Percentiles rank a stretch among this genome's conserved stretches.
Evolutionary conservation across 2,329 filamentous ascomycete species (phyloP).

Genomic region (Sclerotinia trifoliorum): DNA sequence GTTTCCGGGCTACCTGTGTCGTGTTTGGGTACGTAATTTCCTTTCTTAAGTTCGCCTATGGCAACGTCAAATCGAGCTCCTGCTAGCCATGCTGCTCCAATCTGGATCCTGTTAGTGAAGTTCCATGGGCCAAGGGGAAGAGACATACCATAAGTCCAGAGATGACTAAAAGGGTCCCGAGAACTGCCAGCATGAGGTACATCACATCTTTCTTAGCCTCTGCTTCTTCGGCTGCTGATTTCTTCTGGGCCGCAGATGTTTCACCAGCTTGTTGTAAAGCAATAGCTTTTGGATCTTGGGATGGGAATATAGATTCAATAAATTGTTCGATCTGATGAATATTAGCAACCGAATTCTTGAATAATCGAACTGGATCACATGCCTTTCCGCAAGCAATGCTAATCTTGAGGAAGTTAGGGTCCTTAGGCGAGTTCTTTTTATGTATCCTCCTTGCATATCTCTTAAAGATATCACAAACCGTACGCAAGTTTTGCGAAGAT

Average conservation of each 20-base stretch:
- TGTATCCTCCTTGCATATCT: constrained; percentile 78
- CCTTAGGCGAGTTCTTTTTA: constrained; percentile 88
- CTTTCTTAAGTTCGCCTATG: constrained; percentile 52
- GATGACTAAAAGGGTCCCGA: constrained; percentile 68
- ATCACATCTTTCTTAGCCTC: constrained; percentile 57
- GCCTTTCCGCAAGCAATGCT: constrained; percentile 88
- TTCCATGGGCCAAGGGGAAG: constrained; percentile 25
- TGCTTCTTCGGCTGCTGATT: constrained; percentile 50
- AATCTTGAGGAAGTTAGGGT: constrained; percentile 90
- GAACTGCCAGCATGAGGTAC: constrained; percentile 64
- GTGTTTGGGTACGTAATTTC: constrained; percentile 42
- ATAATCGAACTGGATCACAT: constrained; percentile 32
- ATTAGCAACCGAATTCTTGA: constrained; percentile 45
- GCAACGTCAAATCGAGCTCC: constrained; percentile 81
- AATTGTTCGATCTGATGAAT: constrained; percentile 72
- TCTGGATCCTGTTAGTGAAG: constrained; percentile 49
- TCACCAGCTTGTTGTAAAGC: constrained; percentile 40
- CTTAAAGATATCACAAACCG: constrained; percentile 80
- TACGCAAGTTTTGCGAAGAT: constrained; percentile 83
- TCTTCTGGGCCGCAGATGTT: constrained; percentile 41
- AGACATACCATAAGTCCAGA: constrained; percentile 72
- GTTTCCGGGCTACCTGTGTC: constrained; percentile 28
- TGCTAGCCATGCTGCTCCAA: constrained; percentile 73
- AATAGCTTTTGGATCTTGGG: constrained; percentile 67
- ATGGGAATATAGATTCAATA: constrained; percentile 89